Percentiles rank a stretch among this genome's conserved stretches.
Conservation (phyloP, 352 stramenopile species). For the Pythium coloratum region DNA sequence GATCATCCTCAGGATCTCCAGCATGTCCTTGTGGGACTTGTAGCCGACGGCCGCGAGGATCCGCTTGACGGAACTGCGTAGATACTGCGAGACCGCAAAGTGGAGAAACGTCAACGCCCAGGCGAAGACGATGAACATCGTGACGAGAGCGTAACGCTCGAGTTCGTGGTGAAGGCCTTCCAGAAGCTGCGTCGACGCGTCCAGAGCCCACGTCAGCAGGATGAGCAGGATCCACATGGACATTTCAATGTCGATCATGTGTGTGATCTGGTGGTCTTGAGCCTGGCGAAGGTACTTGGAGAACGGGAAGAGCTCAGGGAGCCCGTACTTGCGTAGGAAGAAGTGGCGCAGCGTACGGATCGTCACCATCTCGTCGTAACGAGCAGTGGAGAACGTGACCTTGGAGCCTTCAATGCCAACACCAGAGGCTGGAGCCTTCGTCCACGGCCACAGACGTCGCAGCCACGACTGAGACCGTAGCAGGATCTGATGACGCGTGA, state of each 20-base stretch:
- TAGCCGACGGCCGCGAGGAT: conserved; percentile 22
- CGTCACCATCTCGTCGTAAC: conserved; percentile 18
- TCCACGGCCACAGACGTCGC: conserved; percentile 15
- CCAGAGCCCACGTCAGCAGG: conserved; percentile 19
- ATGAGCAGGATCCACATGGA: conserved; percentile 43
- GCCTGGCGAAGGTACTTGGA: conserved; percentile 70
- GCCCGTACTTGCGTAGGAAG: conserved; percentile 23
- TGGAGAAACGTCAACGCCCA: conserved; percentile 17
- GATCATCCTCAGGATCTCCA: conserved; percentile 15
- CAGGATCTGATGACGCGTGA: conserved; percentile 26
- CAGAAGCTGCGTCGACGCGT: conserved; percentile 12
- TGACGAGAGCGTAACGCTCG: conserved; percentile 16
- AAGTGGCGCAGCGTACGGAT: conserved; percentile 28
- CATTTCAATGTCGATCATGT: conserved; percentile 74
- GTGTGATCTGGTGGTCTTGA: conserved; percentile 71
- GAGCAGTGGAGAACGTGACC: conserved; percentile 13
- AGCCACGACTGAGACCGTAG: conserved; percentile 13
- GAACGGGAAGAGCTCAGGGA: conserved; percentile 43
- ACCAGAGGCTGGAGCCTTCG: neutral
- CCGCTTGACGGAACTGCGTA: conserved; percentile 10
- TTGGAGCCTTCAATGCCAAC: neutral
- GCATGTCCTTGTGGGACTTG: conserved; percentile 19
- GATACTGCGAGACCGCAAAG: conserved; percentile 15
- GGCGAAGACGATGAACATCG: conserved; percentile 24
- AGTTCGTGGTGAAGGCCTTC: conserved; percentile 12